Evolutionary conservation across 208 protist genomes (phyloP), one percentile per base, ranked within the genome.

Genomic region (Ichthyophonus hoferi): DNA sequence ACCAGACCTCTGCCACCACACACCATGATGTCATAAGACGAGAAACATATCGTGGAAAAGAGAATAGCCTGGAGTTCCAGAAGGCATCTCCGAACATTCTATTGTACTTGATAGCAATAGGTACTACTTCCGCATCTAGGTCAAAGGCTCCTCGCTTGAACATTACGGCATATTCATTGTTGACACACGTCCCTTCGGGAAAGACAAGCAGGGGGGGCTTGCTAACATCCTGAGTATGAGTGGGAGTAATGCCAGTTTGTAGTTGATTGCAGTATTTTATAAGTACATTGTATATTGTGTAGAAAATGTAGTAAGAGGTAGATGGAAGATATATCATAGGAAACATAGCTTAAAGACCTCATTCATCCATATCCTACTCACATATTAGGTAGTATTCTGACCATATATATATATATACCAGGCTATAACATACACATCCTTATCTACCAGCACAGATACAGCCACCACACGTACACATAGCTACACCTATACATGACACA

Each of bases 61-160:
- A 94, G 50, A 93, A 87, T 37, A 90, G 88, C 7, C 91, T 90
- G 33, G 93, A 95, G 83, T 95, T 95, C 94, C 94, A 95, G 87
- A 95, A 95, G 43, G 93, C 90, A 92, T 95, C 94, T 39, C 83
- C 90, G 81, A 94, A 95, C 42, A 92, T 83, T 84, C 94, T 94
- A 89, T 95, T 94, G 88, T 95, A 95, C 88, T 96, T 95, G 78
- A 95, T 96, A 35, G 94, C 94, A 79, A 95, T 89, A 42, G 94
- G 94, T 50, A 92, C 77, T 43, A 94, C 67, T 0, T 40, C 82
- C 3, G 76, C 90, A 91, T 84, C 92, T 37, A 94, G 82, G 39
- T 94, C 93, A 79, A 94, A 94, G 12, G 93, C 82, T 89, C 93
- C 93, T 24, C 90, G 91, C 81, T 95, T 94, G 87, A 94, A 95